phyloP scores from a whole-genome alignment of 2,329 filamentous ascomycete species.

The Decorospora gaudefroyi region DNA sequence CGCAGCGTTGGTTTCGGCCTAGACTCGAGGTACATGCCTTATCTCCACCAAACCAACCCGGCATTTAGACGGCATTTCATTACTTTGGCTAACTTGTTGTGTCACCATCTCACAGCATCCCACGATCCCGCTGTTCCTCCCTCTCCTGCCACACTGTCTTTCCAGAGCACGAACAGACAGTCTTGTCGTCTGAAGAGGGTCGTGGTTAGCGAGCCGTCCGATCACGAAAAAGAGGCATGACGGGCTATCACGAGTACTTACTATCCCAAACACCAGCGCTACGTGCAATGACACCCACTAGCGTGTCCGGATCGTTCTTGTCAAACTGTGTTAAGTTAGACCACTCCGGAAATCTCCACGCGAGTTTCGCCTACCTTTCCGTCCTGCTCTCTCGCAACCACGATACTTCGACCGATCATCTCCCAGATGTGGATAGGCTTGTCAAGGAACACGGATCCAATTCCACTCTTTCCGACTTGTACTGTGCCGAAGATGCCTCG shows the following conservation, averaged over 20 bases:
- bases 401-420: constrained; percentile 89
- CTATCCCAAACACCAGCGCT: constrained; percentile 95
- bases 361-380: constrained; percentile 45
- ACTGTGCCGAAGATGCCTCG: constrained; percentile 74
- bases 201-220: constrained; percentile 3
- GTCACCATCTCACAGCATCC: constrained; percentile 71
- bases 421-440: constrained; percentile 89
- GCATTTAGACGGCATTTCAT: constrained; percentile 27
- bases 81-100: constrained; percentile 25
- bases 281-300: constrained; percentile 91
- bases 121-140: constrained; percentile 82
- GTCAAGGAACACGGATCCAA: constrained; percentile 80
- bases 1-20: constrained; percentile 43
- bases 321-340: constrained; percentile 29
- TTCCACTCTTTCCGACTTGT: constrained; percentile 73
- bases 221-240: not conserved
- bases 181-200: constrained; percentile 71
- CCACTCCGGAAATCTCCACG: constrained; percentile 51
- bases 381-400: constrained; percentile 72
- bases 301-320: constrained; percentile 76
- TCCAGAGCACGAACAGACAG: constrained; percentile 94
- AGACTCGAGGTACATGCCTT: constrained; percentile 33
- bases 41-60: constrained; percentile 19
- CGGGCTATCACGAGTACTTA: constrained; percentile 22
- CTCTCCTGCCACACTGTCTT: constrained; percentile 99